Percentiles rank a stretch among this genome's conserved stretches.
Conservation (phyloP, 805 yeast species). For the Torulaspora microellipsoides region DNA sequence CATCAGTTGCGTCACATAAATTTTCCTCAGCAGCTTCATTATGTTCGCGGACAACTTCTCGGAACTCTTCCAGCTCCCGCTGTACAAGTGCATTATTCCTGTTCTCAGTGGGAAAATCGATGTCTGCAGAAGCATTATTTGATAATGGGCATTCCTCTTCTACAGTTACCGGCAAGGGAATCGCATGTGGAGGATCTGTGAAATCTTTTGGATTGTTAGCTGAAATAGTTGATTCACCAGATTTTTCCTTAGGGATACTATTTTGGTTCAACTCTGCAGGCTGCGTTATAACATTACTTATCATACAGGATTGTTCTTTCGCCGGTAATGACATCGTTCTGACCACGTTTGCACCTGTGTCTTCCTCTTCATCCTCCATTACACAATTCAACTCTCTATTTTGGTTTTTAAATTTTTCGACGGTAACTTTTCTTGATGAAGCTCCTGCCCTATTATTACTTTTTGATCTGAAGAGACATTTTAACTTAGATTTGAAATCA, state of each 20-base stretch:
- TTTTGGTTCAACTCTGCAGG: slow-evolving; percentile 2
- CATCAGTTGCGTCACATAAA: slow-evolving; percentile 13
- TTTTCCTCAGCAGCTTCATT: slow-evolving; percentile 24
- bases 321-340: slow-evolving; percentile 8
- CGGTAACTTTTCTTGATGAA: slow-evolving; percentile 7
- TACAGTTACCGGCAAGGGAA: slow-evolving; percentile 7
- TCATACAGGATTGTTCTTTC: not conserved
- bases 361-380: slow-evolving; percentile 28
- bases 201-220: not conserved
- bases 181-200: not conserved
- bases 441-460: slow-evolving; percentile 14
- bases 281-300: not conserved
- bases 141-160: slow-evolving; percentile 3
- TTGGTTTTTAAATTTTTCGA: slow-evolving; percentile 10
- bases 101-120: not conserved
- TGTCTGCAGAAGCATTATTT: slow-evolving; percentile 1
- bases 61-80: slow-evolving; percentile 60
- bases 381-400: slow-evolving; percentile 19
- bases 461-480: slow-evolving; percentile 8
- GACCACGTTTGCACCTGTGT: slow-evolving; percentile 20
- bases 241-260: slow-evolving; percentile 1
- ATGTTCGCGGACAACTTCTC: slow-evolving; percentile 21
- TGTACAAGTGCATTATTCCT: slow-evolving; percentile 41
- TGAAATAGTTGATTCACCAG: not conserved
- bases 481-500: slow-evolving; percentile 9